Conservation (phyloP, 768 basidiomycete species). For the Boletus pseudo-olivaceus region DNA sequence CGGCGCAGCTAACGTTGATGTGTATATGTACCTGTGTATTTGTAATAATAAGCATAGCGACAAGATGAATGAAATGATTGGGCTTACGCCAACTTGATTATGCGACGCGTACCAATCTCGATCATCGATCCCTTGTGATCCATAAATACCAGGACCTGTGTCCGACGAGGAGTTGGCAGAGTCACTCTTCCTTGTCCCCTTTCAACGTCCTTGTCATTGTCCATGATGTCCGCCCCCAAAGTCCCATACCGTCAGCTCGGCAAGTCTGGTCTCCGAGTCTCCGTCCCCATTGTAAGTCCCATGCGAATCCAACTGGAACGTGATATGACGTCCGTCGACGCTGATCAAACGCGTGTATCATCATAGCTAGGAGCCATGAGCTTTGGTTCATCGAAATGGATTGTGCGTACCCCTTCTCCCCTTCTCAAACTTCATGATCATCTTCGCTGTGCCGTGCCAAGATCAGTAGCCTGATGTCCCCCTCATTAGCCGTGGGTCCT, state of each 20-base stretch:
- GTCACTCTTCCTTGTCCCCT: too few relatives aligned
- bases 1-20: too few relatives aligned
- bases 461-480: not conserved
- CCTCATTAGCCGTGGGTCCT: constrained; percentile 24
- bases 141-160: too few relatives aligned
- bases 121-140: too few relatives aligned
- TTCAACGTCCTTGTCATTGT: not conserved
- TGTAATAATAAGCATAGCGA: too few relatives aligned
- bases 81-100: too few relatives aligned
- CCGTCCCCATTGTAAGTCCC: constrained; percentile 31
- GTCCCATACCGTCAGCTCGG: constrained; percentile 32
- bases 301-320: not conserved
- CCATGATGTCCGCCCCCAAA: constrained; percentile 8
- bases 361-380: constrained; percentile 24
- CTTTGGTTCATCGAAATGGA: constrained; percentile 1
- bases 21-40: too few relatives aligned
- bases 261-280: constrained; percentile 32
- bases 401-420: not conserved
- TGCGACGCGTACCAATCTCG: too few relatives aligned
- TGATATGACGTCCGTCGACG: too few relatives aligned
- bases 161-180: too few relatives aligned
- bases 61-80: too few relatives aligned
- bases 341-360: not conserved
- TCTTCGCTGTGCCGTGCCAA: too few relatives aligned
- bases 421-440: not conserved